phyloP scores from a whole-genome alignment of 176 grass and related monocot genomes.

The Chloris gayana region DNA sequence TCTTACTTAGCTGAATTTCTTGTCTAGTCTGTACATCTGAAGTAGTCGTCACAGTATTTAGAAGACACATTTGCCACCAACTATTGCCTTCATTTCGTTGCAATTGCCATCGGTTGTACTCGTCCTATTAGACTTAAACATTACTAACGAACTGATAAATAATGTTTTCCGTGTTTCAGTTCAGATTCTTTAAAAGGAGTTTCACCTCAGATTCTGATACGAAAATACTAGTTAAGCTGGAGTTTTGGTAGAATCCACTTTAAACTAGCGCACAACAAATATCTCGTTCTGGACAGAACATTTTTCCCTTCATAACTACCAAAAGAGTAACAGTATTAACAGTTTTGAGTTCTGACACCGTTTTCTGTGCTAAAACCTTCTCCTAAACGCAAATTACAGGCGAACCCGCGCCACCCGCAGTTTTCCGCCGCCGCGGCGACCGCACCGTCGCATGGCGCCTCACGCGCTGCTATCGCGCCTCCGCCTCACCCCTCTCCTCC shows the following conservation, averaged over 20 bases:
- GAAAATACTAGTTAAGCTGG: background rate
- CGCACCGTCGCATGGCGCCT: constrained; percentile 11
- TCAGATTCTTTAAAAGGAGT: background rate
- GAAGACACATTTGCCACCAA: background rate
- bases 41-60: background rate
- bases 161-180: background rate
- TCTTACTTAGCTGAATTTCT: background rate
- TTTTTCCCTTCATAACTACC: no score
- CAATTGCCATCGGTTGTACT: no score
- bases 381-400: background rate
- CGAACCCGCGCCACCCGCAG: background rate
- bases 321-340: no score
- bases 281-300: background rate
- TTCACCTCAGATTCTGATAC: background rate
- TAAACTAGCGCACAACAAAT: background rate
- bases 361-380: background rate
- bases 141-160: background rate
- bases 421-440: background rate
- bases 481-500: constrained; percentile 19
- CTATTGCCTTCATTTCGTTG: background rate
- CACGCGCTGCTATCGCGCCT: constrained; percentile 37
- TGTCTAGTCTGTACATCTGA: no score
- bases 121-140: background rate
- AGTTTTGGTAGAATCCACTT: background rate
- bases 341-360: no score